Conservation (phyloP, 305 asterid genomes). For the Fraxinus velutina region DNA sequence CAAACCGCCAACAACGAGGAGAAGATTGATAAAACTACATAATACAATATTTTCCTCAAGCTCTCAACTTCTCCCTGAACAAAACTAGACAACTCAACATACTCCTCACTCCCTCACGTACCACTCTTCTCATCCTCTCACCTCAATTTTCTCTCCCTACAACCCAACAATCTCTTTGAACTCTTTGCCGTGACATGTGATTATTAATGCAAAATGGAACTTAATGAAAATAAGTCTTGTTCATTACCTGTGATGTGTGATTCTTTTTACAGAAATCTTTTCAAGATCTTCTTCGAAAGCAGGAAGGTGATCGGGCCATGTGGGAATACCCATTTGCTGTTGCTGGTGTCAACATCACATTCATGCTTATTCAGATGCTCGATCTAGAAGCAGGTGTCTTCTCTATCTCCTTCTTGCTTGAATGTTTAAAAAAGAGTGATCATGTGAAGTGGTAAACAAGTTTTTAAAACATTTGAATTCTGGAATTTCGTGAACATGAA, state of each 20-base stretch:
- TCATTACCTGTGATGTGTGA: not conserved
- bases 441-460: not conserved
- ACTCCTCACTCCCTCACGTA: not conserved
- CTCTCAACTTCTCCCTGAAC: not conserved
- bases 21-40: not conserved
- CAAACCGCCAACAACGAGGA: not conserved
- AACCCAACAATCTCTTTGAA: not conserved
- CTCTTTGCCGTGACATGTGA: not conserved
- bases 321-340: slow-evolving; percentile 99
- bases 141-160: not conserved
- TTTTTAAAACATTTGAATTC: not conserved
- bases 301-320: slow-evolving; percentile 89
- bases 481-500: not conserved
- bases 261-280: slow-evolving; percentile 66
- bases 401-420: not conserved
- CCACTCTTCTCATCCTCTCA: not conserved
- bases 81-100: not conserved
- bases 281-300: slow-evolving; percentile 93
- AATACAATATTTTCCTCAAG: not conserved
- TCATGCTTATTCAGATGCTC: slow-evolving; percentile 99
- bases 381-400: slow-evolving; percentile 90
- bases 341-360: slow-evolving; percentile 98
- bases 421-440: not conserved
- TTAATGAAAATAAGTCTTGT: not conserved
- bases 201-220: not conserved